phyloP scores from a whole-genome alignment of 2,329 filamentous ascomycete genomes.

The Exophiala viscosa region DNA sequence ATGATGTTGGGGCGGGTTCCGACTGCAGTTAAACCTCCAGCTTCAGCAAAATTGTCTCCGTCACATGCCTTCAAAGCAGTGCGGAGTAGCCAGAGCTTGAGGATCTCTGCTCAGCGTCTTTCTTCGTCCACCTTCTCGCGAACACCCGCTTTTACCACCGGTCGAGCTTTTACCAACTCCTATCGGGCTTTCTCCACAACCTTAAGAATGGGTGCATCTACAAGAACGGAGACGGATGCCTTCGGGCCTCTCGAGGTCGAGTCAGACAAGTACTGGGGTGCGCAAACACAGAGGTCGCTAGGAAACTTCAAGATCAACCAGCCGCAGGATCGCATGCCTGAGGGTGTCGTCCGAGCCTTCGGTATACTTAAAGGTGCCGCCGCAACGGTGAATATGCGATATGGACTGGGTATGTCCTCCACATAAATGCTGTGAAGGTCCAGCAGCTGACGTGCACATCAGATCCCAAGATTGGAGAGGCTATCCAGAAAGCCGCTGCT shows the following conservation, averaged over 20 bases:
- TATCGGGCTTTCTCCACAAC: conserved; percentile 23
- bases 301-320: conserved; percentile 99
- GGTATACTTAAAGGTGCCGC: conserved; percentile 97
- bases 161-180: conserved; percentile 5
- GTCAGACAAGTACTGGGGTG: conserved; percentile 92
- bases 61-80: conserved; percentile 23
- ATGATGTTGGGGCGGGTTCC: conserved; percentile 20
- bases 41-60: conserved; percentile 9
- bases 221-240: conserved; percentile 89
- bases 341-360: conserved; percentile 86
- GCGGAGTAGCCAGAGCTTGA: conserved; percentile 25
- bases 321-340: conserved; percentile 96
- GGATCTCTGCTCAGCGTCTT: conserved; percentile 14
- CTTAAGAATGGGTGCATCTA: conserved; percentile 33
- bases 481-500: conserved; percentile 88
- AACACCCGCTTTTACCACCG: conserved; percentile 2
- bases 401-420: conserved; percentile 63
- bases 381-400: conserved; percentile 92
- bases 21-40: conserved; percentile 9
- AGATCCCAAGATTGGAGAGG: conserved; percentile 86
- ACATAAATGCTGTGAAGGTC: not conserved
- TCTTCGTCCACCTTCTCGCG: conserved; percentile 15
- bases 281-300: conserved; percentile 59
- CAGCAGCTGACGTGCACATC: conserved; percentile 25
- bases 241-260: conserved; percentile 83